Base-by-base conservation (phyloP, 192 early-diverging fungal genomes). In the Entomortierella lignicola region DNA sequence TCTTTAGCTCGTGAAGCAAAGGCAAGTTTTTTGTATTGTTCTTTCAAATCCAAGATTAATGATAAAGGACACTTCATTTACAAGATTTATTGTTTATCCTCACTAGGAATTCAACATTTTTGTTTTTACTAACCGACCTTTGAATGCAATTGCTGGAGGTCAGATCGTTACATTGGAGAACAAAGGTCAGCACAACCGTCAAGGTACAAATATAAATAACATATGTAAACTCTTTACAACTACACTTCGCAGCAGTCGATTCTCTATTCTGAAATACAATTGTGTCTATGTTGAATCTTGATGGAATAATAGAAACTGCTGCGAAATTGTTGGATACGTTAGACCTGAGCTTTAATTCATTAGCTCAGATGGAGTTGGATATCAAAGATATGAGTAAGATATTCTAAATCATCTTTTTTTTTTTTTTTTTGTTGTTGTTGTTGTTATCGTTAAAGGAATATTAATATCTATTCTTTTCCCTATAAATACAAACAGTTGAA, bases 61-160 rank as follows among this genome's bases (percentile, higher is more conserved):
- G n/a, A n/a, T n/a, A n/a, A n/a, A n/a, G n/a, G n/a, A n/a, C n/a
- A n/a, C n/a, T n/a, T n/a, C n/a, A n/a, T n/a, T n/a, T n/a, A n/a
- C n/a, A n/a, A n/a, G n/a, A n/a, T n/a, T n/a, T n/a, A n/a, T n/a
- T n/a, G n/a, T n/a, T n/a, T n/a, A n/a, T n/a, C n/a, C n/a, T n/a
- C 52, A 12, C 6, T 67, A 90, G 87, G 81, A 84, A 59, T 79
- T 87, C 41, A 66, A 86, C 18, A 62, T 94, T 18, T 92, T 86
- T 63, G 70, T 89, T 15, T 85, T 93, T 47, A 91, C 89, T 23
- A 91, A 94, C 50, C 84, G 93, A 21, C 93, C 93, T 15, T 63
- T 94, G 67, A 88, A 87, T 58, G 85, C 86, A 0, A 91, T 94
- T 70, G 72, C 87, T 20, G 75, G 81, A 12, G 88, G 87, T 10